These are phyloP conservation scores for Marasmius sp. DNA, from an alignment of 1,284 basidiomycete genomes.

Conservation along the genomic window DNA sequence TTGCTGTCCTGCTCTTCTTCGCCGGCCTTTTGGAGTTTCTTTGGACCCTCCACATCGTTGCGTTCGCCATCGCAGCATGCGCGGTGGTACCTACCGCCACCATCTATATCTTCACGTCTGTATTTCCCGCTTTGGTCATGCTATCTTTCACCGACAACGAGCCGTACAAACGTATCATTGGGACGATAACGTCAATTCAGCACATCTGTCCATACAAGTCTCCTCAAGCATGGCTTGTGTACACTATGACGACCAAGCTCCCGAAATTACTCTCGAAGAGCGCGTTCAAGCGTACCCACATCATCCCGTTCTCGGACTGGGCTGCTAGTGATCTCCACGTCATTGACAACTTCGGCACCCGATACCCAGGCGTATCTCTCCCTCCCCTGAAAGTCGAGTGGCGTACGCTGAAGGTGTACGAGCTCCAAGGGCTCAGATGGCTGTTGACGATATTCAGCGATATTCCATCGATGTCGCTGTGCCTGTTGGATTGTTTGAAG, in stretches of 20 bases:
- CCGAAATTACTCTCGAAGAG: background rate
- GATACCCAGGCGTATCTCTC: background rate
- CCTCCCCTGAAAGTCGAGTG: background rate
- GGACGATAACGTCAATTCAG: background rate
- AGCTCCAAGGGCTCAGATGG: background rate
- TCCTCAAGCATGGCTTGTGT: background rate
- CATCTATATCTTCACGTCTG: background rate
- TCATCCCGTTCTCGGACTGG: background rate
- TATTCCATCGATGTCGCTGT: background rate
- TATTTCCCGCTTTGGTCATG: background rate
- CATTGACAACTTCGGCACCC: background rate
- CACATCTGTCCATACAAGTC: background rate
- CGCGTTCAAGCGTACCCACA: background rate
- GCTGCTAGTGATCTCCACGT: background rate
- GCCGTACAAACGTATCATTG: background rate
- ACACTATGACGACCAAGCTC: background rate
- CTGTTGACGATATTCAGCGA: background rate
- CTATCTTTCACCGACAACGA: too few relatives aligned
- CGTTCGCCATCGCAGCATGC: background rate
- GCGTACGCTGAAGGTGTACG: background rate
- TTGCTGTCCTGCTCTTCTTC: constrained; percentile 2
- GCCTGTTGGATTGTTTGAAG: background rate
- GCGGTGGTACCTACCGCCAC: background rate
- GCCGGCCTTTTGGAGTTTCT: constrained; percentile 1
- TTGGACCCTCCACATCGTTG: background rate